Evolutionary conservation across 495 filamentous ascomycete species (phyloP).

Genomic region (Platismatia glauca): DNA sequence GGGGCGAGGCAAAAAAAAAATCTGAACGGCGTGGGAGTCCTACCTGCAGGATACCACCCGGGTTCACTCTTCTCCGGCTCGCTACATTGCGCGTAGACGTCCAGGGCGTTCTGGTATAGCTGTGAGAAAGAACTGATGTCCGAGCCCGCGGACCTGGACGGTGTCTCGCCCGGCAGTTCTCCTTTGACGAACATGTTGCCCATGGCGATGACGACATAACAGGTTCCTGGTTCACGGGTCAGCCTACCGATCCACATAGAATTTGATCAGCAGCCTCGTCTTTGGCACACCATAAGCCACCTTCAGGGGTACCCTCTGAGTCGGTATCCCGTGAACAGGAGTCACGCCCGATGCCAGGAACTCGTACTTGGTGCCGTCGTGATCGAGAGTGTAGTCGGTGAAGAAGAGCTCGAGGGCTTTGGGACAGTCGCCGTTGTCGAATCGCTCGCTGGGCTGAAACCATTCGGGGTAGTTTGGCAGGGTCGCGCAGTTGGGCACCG

Average conservation of each 20-base stretch:
- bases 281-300: slow-evolving; percentile 5
- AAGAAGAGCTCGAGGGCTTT: slow-evolving; percentile 9
- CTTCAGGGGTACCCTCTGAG: slow-evolving; percentile 15
- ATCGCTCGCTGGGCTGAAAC: slow-evolving; percentile 16
- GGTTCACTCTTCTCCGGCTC: background rate
- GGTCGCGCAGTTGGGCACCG: slow-evolving; percentile 5
- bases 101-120: background rate
- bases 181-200: slow-evolving; percentile 10
- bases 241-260: background rate
- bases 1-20: background rate
- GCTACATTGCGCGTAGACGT: background rate
- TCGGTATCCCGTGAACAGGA: slow-evolving; percentile 13
- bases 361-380: slow-evolving; percentile 9
- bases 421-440: slow-evolving; percentile 11
- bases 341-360: slow-evolving; percentile 4
- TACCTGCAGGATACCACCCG: slow-evolving; percentile 17
- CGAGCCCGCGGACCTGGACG: slow-evolving; percentile 7
- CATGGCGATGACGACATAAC: slow-evolving; percentile 14
- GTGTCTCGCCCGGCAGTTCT: slow-evolving; percentile 10
- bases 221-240: slow-evolving; percentile 9
- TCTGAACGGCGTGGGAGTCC: background rate
- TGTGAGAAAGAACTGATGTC: slow-evolving; percentile 11
- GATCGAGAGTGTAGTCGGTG: slow-evolving; percentile 9
- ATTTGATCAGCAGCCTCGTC: background rate
- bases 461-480: slow-evolving; percentile 4